A percentile compares a stretch with the other conserved stretches of the same genome.
Conservation (phyloP, 805 yeast genomes). For the Lipomyces spencermartinsiae region DNA sequence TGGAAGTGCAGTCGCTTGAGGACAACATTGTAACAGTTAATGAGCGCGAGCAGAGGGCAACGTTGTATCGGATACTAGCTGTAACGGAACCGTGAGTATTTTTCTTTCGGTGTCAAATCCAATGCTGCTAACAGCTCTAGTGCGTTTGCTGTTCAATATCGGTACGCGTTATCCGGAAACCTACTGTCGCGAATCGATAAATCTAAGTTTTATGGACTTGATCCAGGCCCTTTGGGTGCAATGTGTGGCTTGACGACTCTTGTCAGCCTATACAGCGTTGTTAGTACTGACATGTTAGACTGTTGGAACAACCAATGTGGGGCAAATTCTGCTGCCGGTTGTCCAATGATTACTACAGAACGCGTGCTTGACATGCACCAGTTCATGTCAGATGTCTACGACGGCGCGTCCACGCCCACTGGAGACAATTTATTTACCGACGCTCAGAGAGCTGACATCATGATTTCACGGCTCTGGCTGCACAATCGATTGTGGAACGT, state of each 20-base stretch:
- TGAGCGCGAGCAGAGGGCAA: constrained; percentile 2
- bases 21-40: background rate
- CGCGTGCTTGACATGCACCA: too few relatives aligned
- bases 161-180: background rate
- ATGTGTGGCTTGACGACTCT: too few relatives aligned
- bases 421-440: constrained; percentile 3
- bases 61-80: constrained; percentile 10
- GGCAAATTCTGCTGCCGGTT: too few relatives aligned
- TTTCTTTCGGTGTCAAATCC: too few relatives aligned
- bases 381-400: too few relatives aligned
- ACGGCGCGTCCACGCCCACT: too few relatives aligned
- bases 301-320: too few relatives aligned
- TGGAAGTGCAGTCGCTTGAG: background rate
- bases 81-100: constrained; percentile 22
- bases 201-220: too few relatives aligned
- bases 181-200: background rate
- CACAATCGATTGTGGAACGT: constrained; percentile 23
- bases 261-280: too few relatives aligned
- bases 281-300: too few relatives aligned
- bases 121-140: background rate
- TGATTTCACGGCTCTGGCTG: constrained; percentile 22
- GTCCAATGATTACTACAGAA: too few relatives aligned
- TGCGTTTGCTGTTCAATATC: constrained; percentile 9
- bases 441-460: constrained; percentile 17
- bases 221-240: too few relatives aligned